Conservation (phyloP, 306 rosid species). For the Pterocarpus macrocarpus region DNA sequence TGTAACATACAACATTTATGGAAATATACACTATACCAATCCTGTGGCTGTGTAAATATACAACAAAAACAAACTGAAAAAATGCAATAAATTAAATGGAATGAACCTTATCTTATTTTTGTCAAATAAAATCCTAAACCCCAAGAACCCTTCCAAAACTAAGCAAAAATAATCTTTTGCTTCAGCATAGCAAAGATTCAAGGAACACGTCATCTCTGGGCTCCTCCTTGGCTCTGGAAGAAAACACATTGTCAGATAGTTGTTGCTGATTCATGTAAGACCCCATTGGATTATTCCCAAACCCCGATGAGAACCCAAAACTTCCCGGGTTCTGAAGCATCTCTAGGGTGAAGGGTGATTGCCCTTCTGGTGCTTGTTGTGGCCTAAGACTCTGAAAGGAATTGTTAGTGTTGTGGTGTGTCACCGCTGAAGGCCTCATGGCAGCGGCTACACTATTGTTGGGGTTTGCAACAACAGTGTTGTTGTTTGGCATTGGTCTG, state of each 20-base stretch:
- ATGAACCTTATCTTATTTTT: conserved; percentile 52
- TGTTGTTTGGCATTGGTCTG: conserved; percentile 56
- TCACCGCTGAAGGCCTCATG: conserved; percentile 56
- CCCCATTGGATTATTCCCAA: conserved; percentile 52
- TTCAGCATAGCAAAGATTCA: conserved; percentile 77
- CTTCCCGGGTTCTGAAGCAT: conserved; percentile 65
- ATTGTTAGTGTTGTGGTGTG: conserved; percentile 41
- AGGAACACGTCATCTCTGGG: conserved; percentile 79
- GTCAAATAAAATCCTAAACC: conserved; percentile 20
- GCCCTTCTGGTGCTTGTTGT: conserved; percentile 50
- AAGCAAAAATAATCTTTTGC: background rate
- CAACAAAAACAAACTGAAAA: conserved; percentile 53
- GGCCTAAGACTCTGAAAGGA: conserved; percentile 51
- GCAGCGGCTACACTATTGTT: conserved; percentile 38
- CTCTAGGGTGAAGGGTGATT: conserved; percentile 65
- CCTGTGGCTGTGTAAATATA: conserved; percentile 49
- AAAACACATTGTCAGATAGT: conserved; percentile 59
- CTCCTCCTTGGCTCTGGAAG: conserved; percentile 78
- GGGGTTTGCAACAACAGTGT: conserved; percentile 26
- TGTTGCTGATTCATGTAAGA: conserved; percentile 66
- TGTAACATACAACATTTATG: conserved; percentile 45
- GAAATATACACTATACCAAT: conserved; percentile 57
- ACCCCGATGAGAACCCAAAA: conserved; percentile 60
- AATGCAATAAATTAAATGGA: conserved; percentile 68
- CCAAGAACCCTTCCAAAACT: background rate